A percentile compares a stretch with the other conserved stretches of the same genome.
These are phyloP conservation scores for Pseudocercospora macadamiae DNA, from an alignment of 2,329 filamentous ascomycete species.

Conservation along the genomic window DNA sequence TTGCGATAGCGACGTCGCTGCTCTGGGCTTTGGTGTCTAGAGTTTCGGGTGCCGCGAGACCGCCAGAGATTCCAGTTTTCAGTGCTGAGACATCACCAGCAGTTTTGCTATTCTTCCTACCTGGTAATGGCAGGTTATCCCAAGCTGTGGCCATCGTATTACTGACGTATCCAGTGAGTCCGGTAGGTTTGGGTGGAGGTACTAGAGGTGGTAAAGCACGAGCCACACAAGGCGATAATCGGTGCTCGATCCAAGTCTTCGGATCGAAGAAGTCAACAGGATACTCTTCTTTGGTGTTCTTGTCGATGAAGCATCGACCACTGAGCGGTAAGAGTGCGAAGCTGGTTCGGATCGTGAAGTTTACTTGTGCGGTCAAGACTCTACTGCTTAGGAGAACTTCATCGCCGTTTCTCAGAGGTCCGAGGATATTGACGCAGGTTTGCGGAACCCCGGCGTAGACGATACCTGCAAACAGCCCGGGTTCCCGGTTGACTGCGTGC, in stretches of 20 bases:
- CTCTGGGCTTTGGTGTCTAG: constrained; percentile 25
- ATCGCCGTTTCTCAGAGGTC: constrained; percentile 88
- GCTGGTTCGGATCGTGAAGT: constrained; percentile 86
- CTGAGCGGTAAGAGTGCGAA: constrained; percentile 85
- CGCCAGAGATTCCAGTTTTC: constrained; percentile 26
- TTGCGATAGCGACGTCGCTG: constrained; percentile 45
- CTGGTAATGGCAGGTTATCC: constrained; percentile 31
- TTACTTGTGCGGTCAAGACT: constrained; percentile 87
- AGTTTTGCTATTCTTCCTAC: constrained; percentile 32
- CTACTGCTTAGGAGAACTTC: constrained; percentile 87
- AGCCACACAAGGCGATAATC: constrained; percentile 76
- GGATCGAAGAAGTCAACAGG: constrained; percentile 81
- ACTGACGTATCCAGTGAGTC: constrained; percentile 49
- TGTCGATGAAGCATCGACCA: constrained; percentile 85
- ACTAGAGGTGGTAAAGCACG: constrained; percentile 63
- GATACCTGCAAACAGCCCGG: constrained; percentile 83
- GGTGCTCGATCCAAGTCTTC: constrained; percentile 76
- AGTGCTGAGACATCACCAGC: constrained; percentile 19
- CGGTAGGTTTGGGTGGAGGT: constrained; percentile 39
- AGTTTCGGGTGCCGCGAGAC: constrained; percentile 33
- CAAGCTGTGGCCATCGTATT: constrained; percentile 52
- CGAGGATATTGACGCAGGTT: constrained; percentile 87
- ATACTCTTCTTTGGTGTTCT: constrained; percentile 76
- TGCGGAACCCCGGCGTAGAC: constrained; percentile 84
- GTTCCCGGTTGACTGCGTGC: constrained; percentile 81